Conservation (phyloP, 2,329 filamentous ascomycete species). For the Plectosphaerella plurivora region DNA sequence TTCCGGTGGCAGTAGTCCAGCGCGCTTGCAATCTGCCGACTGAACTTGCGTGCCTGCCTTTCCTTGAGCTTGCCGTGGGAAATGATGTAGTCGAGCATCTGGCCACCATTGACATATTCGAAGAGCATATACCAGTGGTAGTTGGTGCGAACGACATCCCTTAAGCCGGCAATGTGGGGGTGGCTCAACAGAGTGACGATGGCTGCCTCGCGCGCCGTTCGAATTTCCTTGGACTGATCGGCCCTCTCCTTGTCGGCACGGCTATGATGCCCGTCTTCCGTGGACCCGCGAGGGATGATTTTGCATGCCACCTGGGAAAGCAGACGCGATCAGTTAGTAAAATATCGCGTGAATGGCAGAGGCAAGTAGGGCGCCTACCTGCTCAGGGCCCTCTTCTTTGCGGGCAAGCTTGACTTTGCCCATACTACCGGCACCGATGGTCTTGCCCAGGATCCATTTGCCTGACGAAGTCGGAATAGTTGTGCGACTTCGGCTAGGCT, state of each 20-base stretch:
- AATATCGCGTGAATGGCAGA: neutral
- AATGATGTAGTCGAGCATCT: slow-evolving; percentile 99
- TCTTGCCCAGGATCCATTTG: slow-evolving; percentile 94
- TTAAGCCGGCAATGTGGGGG: slow-evolving; percentile 92
- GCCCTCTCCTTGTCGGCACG: slow-evolving; percentile 77
- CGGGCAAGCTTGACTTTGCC: slow-evolving; percentile 96
- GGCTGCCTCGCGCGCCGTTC: slow-evolving; percentile 90
- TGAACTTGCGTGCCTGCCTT: slow-evolving; percentile 97
- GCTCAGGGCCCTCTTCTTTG: slow-evolving; percentile 84
- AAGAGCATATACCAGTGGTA: slow-evolving; percentile 99
- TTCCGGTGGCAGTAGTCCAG: slow-evolving; percentile 97
- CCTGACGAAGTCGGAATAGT: slow-evolving; percentile 87
- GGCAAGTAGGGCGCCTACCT: slow-evolving; percentile 50
- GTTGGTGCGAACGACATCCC: slow-evolving; percentile 90
- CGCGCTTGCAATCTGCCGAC: slow-evolving; percentile 92
- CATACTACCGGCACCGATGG: slow-evolving; percentile 96
- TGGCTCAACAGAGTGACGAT: slow-evolving; percentile 94
- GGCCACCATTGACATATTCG: slow-evolving; percentile 96
- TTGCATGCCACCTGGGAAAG: slow-evolving; percentile 79
- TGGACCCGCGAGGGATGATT: slow-evolving; percentile 87
- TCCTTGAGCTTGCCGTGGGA: slow-evolving; percentile 96
- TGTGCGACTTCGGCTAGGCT: slow-evolving; percentile 60
- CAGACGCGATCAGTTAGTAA: neutral
- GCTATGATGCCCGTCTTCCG: slow-evolving; percentile 74
- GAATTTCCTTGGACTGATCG: slow-evolving; percentile 93